Percentiles rank a stretch among this genome's conserved stretches.
Evolutionary conservation across 2,329 filamentous ascomycete species (phyloP).

Genomic region (Diaporthe sp.): DNA sequence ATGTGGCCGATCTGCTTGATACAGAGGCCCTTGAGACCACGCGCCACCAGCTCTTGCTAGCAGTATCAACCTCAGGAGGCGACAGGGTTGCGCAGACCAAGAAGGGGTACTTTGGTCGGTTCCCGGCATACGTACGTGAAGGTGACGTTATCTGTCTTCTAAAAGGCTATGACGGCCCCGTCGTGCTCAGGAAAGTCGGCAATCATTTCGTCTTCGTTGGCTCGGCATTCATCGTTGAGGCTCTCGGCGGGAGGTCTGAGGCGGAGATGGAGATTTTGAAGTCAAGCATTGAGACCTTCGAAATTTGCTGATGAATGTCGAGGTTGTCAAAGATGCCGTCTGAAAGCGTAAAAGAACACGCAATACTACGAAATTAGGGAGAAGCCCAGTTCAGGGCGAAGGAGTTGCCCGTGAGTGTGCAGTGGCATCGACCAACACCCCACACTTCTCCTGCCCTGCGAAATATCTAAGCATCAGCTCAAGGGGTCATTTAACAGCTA

Average conservation of each 20-base stretch:
- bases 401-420: not conserved
- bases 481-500: not conserved
- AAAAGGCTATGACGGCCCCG: not conserved
- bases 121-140: not conserved
- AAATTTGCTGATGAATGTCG: not conserved
- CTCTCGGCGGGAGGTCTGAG: not conserved
- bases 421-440: not conserved
- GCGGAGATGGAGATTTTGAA: not conserved
- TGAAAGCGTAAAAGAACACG: no score
- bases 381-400: no score
- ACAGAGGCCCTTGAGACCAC: not conserved
- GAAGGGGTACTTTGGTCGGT: not conserved
- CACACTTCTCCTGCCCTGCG: not conserved
- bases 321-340: no score
- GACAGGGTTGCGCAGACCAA: not conserved
- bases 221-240: not conserved
- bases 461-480: not conserved
- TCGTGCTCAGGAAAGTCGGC: not conserved
- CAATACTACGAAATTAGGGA: no score
- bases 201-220: not conserved
- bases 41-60: not conserved
- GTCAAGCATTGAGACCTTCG: not conserved
- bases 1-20: not conserved
- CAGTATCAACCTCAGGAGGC: not conserved
- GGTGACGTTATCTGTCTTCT: not conserved